These are phyloP conservation scores for Dacryopinax primogenitus DNA, from an alignment of 768 basidiomycete species.

Conservation along the genomic window DNA sequence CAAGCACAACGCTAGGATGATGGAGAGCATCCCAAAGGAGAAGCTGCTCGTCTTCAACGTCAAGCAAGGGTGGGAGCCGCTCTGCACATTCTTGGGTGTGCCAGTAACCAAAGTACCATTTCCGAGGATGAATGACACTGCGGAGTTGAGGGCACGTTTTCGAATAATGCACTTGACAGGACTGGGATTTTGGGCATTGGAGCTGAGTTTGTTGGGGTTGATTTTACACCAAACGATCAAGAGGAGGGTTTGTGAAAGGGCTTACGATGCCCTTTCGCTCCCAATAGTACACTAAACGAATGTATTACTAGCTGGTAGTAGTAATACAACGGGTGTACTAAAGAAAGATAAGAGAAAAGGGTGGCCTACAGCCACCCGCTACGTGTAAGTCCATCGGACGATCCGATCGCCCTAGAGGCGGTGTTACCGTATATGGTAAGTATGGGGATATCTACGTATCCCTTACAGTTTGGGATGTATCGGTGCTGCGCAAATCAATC, in stretches of 20 bases:
- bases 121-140: background rate
- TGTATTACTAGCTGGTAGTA: too few species aligned
- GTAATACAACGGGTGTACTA: too few species aligned
- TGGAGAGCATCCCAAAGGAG: background rate
- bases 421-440: too few species aligned
- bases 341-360: too few species aligned
- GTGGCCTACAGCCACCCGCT: too few species aligned
- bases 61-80: conserved; percentile 11
- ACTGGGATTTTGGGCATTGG: background rate
- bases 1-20: background rate
- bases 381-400: too few species aligned
- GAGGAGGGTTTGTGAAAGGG: background rate
- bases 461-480: too few species aligned
- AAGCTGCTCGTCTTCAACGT: conserved; percentile 10
- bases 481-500: too few species aligned
- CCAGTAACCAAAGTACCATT: background rate
- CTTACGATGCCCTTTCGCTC: too few species aligned
- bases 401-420: too few species aligned
- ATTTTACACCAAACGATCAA: background rate
- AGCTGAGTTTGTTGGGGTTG: background rate
- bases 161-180: background rate
- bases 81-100: conserved; percentile 9
- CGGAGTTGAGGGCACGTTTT: background rate
- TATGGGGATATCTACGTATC: too few species aligned
- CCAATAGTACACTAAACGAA: too few species aligned